A percentile compares a stretch with the other conserved stretches of the same genome.
Evolutionary conservation across 2,329 filamentous ascomycete species (phyloP).

Genomic region (Pezicula neosporulosa): DNA sequence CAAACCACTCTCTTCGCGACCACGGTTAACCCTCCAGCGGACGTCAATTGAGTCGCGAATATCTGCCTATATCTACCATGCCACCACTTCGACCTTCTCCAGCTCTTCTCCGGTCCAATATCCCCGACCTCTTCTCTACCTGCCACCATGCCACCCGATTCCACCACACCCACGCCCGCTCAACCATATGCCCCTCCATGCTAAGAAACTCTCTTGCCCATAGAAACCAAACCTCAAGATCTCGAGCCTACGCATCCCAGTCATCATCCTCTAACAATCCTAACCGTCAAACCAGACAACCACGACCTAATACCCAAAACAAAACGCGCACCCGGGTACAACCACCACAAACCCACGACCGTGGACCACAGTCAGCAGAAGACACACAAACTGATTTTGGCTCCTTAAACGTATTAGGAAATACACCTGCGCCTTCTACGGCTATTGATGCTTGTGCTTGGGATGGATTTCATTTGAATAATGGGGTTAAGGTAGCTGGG

Average conservation of each 20-base stretch:
- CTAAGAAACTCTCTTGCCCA: no score
- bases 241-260: not conserved
- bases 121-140: conserved; percentile 19
- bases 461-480: conserved; percentile 85
- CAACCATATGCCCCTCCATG: conserved; percentile 1
- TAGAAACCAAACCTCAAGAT: no score
- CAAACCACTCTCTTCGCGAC: not conserved
- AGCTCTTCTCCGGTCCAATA: conserved; percentile 16
- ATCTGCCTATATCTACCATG: conserved; percentile 9
- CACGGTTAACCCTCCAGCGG: not conserved
- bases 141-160: conserved; percentile 1
- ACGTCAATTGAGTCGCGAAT: not conserved
- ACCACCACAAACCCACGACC: conserved; percentile 43
- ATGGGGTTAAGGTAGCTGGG: conserved; percentile 69
- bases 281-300: conserved; percentile 3
- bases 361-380: conserved; percentile 58
- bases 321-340: conserved; percentile 8
- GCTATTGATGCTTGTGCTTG: conserved; percentile 77
- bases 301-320: conserved; percentile 1
- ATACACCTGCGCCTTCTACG: conserved; percentile 73
- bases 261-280: not conserved
- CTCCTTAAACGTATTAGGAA: conserved; percentile 74
- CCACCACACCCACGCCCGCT: conserved; percentile 7
- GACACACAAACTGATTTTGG: conserved; percentile 68
- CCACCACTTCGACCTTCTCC: conserved; percentile 11